Evolutionary conservation across 169 alveolate genomes (phyloP).

Genomic region (Theileria sp.): DNA sequence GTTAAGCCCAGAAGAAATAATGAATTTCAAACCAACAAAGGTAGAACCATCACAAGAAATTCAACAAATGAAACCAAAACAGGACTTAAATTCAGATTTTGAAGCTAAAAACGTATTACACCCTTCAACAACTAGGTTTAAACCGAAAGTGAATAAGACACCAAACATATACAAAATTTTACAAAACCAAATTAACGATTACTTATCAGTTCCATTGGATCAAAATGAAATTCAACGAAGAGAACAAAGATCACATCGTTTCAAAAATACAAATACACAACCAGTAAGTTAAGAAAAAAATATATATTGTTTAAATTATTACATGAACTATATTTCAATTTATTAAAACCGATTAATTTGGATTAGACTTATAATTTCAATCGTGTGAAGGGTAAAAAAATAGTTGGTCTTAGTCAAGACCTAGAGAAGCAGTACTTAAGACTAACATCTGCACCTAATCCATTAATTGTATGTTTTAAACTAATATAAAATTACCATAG

Average conservation of each 20-base stretch:
- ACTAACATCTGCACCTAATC: constrained; percentile 63
- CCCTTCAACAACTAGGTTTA: background rate
- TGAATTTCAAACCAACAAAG: background rate
- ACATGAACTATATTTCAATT: background rate
- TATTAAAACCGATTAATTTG: background rate
- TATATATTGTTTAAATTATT: background rate
- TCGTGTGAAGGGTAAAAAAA: constrained; percentile 18
- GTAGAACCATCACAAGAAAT: background rate
- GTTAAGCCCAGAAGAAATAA: constrained; percentile 24
- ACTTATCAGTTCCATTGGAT: background rate
- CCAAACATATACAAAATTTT: background rate
- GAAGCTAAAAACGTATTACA: background rate
- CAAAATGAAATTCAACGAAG: constrained; percentile 16
- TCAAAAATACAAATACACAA: background rate
- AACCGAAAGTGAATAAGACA: background rate
- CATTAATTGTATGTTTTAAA: constrained; percentile 19
- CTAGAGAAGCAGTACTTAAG: constrained; percentile 60
- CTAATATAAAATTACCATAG: constrained; percentile 1
- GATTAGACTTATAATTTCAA: constrained; percentile 45
- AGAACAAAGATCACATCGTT: constrained; percentile 33
- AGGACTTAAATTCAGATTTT: background rate
- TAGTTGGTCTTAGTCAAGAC: constrained; percentile 45
- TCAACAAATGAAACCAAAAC: background rate
- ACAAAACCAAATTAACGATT: background rate
- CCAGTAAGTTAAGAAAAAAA: constrained; percentile 7